Evolutionary conservation across 208 protist species (phyloP).

Genomic region (Crithidia expoeki): DNA sequence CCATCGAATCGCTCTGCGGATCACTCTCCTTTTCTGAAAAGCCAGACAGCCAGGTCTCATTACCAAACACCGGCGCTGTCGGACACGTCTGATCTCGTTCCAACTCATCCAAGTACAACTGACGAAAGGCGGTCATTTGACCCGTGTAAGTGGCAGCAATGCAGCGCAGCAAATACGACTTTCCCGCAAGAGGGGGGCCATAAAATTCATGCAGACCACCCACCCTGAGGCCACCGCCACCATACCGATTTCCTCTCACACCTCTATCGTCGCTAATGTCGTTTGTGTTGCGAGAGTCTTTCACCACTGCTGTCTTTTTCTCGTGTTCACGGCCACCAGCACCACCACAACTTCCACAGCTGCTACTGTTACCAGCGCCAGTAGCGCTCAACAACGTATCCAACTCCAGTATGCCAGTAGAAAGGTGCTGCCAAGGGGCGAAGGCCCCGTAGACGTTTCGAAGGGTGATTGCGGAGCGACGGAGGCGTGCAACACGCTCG

Average conservation of each 20-base stretch:
- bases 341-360: background rate
- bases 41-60: background rate
- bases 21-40: background rate
- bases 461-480: background rate
- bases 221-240: conserved; percentile 25
- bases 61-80: background rate
- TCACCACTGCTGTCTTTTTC: too few species aligned
- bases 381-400: conserved; percentile 23
- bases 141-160: conserved; percentile 20
- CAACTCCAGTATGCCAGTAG: conserved; percentile 11
- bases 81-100: conserved; percentile 7
- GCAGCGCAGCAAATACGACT: conserved; percentile 36
- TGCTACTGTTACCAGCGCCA: conserved; percentile 10
- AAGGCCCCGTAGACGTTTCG: conserved; percentile 29
- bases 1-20: background rate
- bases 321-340: too few species aligned
- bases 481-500: conserved; percentile 15
- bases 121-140: conserved; percentile 36
- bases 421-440: conserved; percentile 24
- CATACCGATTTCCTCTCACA: background rate
- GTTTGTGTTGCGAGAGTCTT: background rate
- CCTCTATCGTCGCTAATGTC: background rate
- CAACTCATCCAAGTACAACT: conserved; percentile 26
- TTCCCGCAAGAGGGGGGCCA: conserved; percentile 40
- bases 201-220: conserved; percentile 51